These are phyloP conservation scores for Lactarius indigo DNA, from an alignment of 768 basidiomycete species.

Conservation along the genomic window DNA sequence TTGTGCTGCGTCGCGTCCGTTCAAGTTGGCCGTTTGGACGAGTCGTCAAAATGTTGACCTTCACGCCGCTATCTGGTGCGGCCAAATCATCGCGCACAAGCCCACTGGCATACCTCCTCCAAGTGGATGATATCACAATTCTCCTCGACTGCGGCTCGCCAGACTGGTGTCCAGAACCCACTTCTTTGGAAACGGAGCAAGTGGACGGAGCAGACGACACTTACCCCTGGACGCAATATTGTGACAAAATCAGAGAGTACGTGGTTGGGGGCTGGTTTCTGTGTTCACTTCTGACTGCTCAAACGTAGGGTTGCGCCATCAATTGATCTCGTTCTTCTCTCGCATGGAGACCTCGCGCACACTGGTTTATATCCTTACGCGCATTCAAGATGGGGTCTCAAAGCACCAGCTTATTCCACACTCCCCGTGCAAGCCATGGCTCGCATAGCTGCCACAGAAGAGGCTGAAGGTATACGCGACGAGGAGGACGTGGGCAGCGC, in stretches of 20 bases:
- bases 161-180: slow-evolving; percentile 70
- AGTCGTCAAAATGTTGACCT: slow-evolving; percentile 74
- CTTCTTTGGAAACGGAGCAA: slow-evolving; percentile 27
- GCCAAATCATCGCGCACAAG: slow-evolving; percentile 61
- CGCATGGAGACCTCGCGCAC: slow-evolving; percentile 88
- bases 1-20: neutral
- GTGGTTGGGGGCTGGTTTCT: slow-evolving; percentile 29
- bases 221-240: slow-evolving; percentile 62
- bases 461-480: slow-evolving; percentile 75
- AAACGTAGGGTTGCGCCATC: slow-evolving; percentile 68
- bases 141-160: slow-evolving; percentile 94
- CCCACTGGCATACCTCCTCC: slow-evolving; percentile 81
- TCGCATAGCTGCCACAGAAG: slow-evolving; percentile 84
- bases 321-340: slow-evolving; percentile 87
- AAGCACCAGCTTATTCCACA: slow-evolving; percentile 89
- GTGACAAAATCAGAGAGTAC: slow-evolving; percentile 62
- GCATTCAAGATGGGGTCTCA: slow-evolving; percentile 79
- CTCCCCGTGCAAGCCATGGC: slow-evolving; percentile 96
- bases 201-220: slow-evolving; percentile 33
- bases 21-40: neutral
- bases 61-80: slow-evolving; percentile 85
- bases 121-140: slow-evolving; percentile 91
- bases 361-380: slow-evolving; percentile 93
- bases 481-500: slow-evolving; percentile 55
- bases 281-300: neutral